Conservation (phyloP, 306 rosid species). For the Ormosia emarginata region DNA sequence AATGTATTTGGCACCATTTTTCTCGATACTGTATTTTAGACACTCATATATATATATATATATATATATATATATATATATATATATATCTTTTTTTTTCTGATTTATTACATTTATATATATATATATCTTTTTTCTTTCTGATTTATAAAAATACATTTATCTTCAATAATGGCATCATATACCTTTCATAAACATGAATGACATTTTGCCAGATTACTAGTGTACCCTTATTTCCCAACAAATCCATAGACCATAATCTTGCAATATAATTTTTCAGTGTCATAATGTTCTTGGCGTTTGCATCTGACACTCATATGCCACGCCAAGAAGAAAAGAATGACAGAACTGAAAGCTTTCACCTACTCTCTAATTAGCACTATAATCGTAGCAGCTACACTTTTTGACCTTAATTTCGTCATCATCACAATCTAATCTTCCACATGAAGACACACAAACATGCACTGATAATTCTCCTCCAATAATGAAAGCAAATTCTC, state of each 20-base stretch:
- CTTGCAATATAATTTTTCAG: slow-evolving; percentile 11
- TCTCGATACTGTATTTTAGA: neutral
- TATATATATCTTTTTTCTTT: too few species aligned
- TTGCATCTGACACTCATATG: slow-evolving; percentile 30
- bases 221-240: slow-evolving; percentile 30
- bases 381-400: slow-evolving; percentile 23
- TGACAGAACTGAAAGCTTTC: slow-evolving; percentile 25
- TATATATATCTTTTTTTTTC: too few species aligned
- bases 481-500: slow-evolving; percentile 30
- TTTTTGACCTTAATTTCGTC: slow-evolving; percentile 35
- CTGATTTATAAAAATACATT: neutral
- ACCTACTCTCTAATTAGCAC: neutral
- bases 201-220: slow-evolving; percentile 20
- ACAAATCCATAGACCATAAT: slow-evolving; percentile 17
- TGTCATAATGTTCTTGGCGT: slow-evolving; percentile 33
- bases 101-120: neutral
- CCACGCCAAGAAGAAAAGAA: slow-evolving; percentile 32
- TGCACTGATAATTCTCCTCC: slow-evolving; percentile 27
- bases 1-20: neutral
- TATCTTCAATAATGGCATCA: neutral
- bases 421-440: slow-evolving; percentile 42
- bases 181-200: neutral
- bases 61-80: neutral
- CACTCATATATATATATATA: neutral
- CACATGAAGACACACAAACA: slow-evolving; percentile 42